These are phyloP conservation scores for Quercus phellos DNA, from an alignment of 331 rosid species.

Conservation along the genomic window DNA sequence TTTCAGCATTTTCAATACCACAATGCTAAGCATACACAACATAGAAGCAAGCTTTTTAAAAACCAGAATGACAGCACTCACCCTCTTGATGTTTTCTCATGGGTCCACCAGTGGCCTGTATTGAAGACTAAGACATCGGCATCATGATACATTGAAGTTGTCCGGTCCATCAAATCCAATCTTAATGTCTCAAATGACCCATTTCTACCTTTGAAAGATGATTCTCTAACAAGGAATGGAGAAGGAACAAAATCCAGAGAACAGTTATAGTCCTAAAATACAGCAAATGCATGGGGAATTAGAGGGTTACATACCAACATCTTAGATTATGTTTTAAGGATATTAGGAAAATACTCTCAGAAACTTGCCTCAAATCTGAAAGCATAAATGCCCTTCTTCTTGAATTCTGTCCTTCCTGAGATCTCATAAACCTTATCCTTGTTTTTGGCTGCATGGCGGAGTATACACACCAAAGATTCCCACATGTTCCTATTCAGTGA, in stretches of 20 bases:
- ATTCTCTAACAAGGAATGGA: constrained; percentile 81
- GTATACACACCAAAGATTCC: constrained; percentile 87
- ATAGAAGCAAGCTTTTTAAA: neutral
- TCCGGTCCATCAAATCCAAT: constrained; percentile 87
- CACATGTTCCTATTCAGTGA: constrained; percentile 96
- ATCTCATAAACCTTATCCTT: constrained; percentile 70
- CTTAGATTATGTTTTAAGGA: neutral
- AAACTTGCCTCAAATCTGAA: constrained; percentile 88
- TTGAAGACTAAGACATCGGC: constrained; percentile 82
- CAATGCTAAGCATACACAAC: neutral
- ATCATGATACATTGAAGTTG: constrained; percentile 64
- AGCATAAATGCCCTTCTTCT: constrained; percentile 79
- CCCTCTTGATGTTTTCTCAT: constrained; percentile 94
- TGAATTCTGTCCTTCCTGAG: constrained; percentile 72
- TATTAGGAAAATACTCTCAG: neutral
- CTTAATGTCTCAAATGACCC: constrained; percentile 74
- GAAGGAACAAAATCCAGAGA: constrained; percentile 81
- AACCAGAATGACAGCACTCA: constrained; percentile 23
- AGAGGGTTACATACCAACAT: neutral
- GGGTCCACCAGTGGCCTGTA: constrained; percentile 99
- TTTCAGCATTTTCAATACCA: constrained; percentile 1
- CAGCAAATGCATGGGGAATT: constrained; percentile 11
- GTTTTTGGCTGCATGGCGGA: constrained; percentile 51
- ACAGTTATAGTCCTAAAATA: constrained; percentile 79
- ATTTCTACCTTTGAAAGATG: constrained; percentile 48